These are phyloP conservation scores for Thalassiosira mediterranea DNA, from an alignment of 352 stramenopile genomes.

Conservation along the genomic window DNA sequence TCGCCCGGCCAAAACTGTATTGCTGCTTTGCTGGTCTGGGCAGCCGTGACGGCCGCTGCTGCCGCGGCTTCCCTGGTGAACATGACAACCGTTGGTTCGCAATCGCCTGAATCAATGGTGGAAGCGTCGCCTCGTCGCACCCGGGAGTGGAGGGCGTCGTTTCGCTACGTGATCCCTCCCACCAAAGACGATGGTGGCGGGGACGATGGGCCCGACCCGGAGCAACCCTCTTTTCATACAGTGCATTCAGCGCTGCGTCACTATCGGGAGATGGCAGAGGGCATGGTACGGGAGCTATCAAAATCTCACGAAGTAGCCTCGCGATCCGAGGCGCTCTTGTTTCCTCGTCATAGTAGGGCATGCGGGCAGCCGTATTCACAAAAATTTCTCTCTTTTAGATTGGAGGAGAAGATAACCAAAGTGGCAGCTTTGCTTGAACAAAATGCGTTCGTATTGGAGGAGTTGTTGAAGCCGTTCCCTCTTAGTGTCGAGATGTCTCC, in stretches of 20 bases:
- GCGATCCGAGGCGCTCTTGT: constrained; percentile 39
- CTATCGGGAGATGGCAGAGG: constrained; percentile 52
- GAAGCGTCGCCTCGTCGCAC: too few species aligned
- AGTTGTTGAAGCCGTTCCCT: constrained; percentile 49
- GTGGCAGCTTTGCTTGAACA: constrained; percentile 42
- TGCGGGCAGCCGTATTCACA: constrained; percentile 28
- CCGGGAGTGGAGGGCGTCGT: too few species aligned
- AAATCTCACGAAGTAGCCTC: constrained; percentile 49
- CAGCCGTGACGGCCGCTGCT: too few species aligned
- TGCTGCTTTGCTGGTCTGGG: too few species aligned
- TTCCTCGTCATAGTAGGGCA: constrained; percentile 15
- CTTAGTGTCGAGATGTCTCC: constrained; percentile 21
- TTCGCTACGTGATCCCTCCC: too few species aligned
- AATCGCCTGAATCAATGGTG: too few species aligned
- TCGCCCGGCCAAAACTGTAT: too few species aligned
- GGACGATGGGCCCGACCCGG: too few species aligned
- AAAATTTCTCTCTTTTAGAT: too few species aligned
- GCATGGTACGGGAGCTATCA: constrained; percentile 38
- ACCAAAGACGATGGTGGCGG: too few species aligned
- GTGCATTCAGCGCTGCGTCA: constrained; percentile 38
- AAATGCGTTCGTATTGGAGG: constrained; percentile 52
- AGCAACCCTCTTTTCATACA: constrained; percentile 49
- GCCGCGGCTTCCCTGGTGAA: too few species aligned
- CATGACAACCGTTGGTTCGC: too few species aligned
- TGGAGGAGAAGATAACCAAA: constrained; percentile 53